A percentile compares a stretch with the other conserved stretches of the same genome.
These are phyloP conservation scores for Breviolum minutum DNA, from an alignment of 73 alveolate species.

Conservation along the genomic window DNA sequence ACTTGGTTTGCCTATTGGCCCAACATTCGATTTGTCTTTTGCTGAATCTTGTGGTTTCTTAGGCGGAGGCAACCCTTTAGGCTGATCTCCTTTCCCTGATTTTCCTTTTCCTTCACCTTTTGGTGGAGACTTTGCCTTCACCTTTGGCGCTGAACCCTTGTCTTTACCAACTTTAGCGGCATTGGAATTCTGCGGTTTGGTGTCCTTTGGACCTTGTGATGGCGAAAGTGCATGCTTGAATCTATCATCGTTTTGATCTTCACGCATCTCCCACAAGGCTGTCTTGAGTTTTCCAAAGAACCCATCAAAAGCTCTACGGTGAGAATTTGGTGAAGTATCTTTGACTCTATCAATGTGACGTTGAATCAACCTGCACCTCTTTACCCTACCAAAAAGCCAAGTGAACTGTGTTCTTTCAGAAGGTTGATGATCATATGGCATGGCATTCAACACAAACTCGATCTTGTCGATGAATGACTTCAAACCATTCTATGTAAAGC, in stretches of 20 bases:
- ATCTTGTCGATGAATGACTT: neutral
- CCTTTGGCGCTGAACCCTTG: neutral
- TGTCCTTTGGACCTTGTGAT: neutral
- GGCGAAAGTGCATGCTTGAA: neutral
- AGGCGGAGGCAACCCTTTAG: neutral
- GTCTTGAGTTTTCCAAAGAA: neutral
- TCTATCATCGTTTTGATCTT: conserved; percentile 2
- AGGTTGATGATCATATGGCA: neutral
- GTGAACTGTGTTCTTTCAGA: conserved; percentile 13
- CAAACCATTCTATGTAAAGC: neutral
- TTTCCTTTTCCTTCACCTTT: neutral
- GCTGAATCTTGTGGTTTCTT: neutral
- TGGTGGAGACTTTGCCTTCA: neutral
- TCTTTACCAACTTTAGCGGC: neutral
- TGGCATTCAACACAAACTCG: conserved; percentile 16
- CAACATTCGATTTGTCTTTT: neutral
- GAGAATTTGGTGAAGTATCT: neutral
- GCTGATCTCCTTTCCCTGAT: neutral
- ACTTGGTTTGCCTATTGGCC: neutral
- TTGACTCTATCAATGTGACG: conserved; percentile 7
- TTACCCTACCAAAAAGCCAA: conserved; percentile 27
- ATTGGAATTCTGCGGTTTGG: neutral
- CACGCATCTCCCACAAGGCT: neutral
- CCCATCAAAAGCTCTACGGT: conserved; percentile 12
- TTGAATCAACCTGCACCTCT: neutral